Evolutionary conservation across 441 rosid species (phyloP), one percentile per base, ranked within the genome.

Genomic region (Lepidium campestre): DNA sequence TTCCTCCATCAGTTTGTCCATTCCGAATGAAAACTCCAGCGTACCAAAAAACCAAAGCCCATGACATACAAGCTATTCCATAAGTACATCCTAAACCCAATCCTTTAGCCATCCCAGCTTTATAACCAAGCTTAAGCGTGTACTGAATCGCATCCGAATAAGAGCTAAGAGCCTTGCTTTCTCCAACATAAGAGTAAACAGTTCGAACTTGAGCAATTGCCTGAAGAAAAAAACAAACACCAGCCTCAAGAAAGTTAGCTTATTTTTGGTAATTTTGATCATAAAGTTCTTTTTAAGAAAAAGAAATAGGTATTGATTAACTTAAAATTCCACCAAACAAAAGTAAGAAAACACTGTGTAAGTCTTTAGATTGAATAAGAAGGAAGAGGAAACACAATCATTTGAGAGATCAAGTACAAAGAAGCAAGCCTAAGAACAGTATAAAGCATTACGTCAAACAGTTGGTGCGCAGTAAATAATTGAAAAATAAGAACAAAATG

Each of bases 11-110:
- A 0, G 89, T 89, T 78, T 82, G 84, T 32, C 98, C 98, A 14
- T 82, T 89, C 77, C 99, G 71, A 75, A 94, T 90, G 69, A 94
- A 94, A 80, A 94, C 98, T 27, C 99, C 98, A 0, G 99, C 99
- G n/a, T 94, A 94, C 99, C 99, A 91, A 67, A 94, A 94, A 35
- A 94, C 99, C 39, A 94, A 83, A 23, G 99, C 99, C 99, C 99
- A 94, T 6, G 99, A 94, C 99, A 94, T 94, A 77, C 98, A 91
- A 29, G 98, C 99, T 57, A 94, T 94, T 35, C 99, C 99, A 75
- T 88, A 94, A 0, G 99, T 94, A 77, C 98, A 94, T 71, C 99
- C 99, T 40, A 94, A 80, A 27, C 99, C 99, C 78, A 94, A 81
- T 5, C 99, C 99, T 82, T 94, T 94, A 68, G 99, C 99, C 99